Percentiles rank a stretch among this genome's conserved stretches.
These are phyloP conservation scores for Fusarium algeriense DNA, from an alignment of 2,329 filamentous ascomycete genomes.

Conservation along the genomic window DNA sequence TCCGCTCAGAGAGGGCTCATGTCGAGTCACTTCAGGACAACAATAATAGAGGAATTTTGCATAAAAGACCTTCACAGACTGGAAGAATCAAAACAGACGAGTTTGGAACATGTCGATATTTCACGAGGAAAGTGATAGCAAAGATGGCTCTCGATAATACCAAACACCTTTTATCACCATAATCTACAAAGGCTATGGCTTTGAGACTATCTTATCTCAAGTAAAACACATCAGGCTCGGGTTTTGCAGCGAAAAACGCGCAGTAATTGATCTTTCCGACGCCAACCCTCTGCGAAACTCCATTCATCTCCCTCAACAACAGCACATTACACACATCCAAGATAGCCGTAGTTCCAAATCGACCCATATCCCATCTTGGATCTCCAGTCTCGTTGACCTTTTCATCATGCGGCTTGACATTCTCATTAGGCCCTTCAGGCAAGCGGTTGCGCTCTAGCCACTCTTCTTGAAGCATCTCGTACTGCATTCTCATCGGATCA, in stretches of 20 bases:
- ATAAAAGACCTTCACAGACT: too few relatives aligned
- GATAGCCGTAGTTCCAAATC: background rate
- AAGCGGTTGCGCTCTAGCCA: background rate
- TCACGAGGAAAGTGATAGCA: too few relatives aligned
- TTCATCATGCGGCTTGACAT: background rate
- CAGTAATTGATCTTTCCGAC: slow-evolving; percentile 14
- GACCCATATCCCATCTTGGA: slow-evolving; percentile 16
- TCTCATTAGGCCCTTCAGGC: background rate
- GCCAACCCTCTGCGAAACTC: slow-evolving; percentile 7
- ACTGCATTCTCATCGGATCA: slow-evolving; percentile 7
- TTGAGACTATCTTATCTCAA: background rate
- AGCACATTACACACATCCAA: slow-evolving; percentile 26
- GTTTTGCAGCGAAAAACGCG: slow-evolving; percentile 6
- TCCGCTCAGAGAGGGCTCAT: too few relatives aligned
- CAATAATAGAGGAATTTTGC: too few relatives aligned
- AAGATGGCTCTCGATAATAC: too few relatives aligned
- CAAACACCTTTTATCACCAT: too few relatives aligned
- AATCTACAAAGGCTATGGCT: background rate
- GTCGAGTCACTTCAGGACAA: too few relatives aligned
- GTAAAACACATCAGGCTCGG: slow-evolving; percentile 3
- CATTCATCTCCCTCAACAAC: background rate
- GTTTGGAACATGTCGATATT: too few relatives aligned
- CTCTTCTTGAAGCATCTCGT: slow-evolving; percentile 4
- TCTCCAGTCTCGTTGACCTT: slow-evolving; percentile 21
- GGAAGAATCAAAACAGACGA: too few relatives aligned